A percentile compares a stretch with the other conserved stretches of the same genome.
These are phyloP conservation scores for Aphanomyces astaci DNA, from an alignment of 352 stramenopile genomes.

Conservation along the genomic window DNA sequence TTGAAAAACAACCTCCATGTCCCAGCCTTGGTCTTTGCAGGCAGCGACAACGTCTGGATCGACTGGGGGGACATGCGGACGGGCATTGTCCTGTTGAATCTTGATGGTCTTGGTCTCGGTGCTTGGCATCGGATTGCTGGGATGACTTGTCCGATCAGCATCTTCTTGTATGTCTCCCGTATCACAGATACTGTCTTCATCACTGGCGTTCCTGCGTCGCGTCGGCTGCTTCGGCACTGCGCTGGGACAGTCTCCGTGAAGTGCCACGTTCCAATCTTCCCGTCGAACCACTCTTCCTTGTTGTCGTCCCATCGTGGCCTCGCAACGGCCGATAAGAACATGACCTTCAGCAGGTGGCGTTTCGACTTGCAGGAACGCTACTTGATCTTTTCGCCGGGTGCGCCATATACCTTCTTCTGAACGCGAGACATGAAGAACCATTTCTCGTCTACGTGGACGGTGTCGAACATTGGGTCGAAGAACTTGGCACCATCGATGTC, in stretches of 20 bases:
- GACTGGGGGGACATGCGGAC: background rate
- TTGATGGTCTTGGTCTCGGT: background rate
- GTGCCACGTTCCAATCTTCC: background rate
- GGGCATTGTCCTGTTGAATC: conserved; percentile 1
- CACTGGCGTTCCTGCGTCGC: conserved; percentile 20
- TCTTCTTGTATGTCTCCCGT: conserved; percentile 15
- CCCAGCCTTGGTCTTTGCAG: background rate
- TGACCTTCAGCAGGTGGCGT: background rate
- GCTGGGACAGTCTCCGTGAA: conserved; percentile 25
- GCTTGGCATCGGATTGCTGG: conserved; percentile 20
- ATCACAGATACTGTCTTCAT: conserved; percentile 25
- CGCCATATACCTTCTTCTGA: background rate
- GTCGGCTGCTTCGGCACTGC: conserved; percentile 20
- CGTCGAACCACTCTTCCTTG: background rate
- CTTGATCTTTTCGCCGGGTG: background rate
- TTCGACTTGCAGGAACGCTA: background rate
- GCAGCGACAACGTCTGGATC: background rate
- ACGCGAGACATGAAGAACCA: background rate
- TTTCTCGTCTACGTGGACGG: background rate
- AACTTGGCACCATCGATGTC: background rate
- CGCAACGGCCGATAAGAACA: background rate
- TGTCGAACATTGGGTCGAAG: background rate
- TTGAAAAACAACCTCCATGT: conserved; percentile 19
- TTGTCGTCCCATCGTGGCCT: background rate
- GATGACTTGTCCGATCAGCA: conserved; percentile 22